Conservation (phyloP, 305 asterid species). For the Fraxinus velutina region DNA sequence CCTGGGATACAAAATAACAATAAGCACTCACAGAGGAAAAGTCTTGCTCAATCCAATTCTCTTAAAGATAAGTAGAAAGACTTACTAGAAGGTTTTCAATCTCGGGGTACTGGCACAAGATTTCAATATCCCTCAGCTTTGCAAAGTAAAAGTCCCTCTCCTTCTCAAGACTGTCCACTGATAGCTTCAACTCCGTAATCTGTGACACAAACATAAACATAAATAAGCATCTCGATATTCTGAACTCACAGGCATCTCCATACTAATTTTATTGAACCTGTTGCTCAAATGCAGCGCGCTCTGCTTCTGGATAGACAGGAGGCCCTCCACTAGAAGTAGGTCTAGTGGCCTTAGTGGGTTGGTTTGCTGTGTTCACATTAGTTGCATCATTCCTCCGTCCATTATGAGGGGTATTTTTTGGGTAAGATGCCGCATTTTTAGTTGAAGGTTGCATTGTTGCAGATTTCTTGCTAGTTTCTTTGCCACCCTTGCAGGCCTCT, state of each 20-base stretch:
- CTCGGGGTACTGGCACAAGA: constrained; percentile 71
- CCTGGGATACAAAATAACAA: constrained; percentile 34
- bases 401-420: constrained; percentile 48
- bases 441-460: constrained; percentile 53
- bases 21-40: not conserved
- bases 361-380: constrained; percentile 39
- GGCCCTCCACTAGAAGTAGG: constrained; percentile 68
- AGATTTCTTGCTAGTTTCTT: constrained; percentile 70
- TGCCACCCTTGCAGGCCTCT: constrained; percentile 79
- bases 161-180: constrained; percentile 78
- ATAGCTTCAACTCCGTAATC: constrained; percentile 78
- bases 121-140: constrained; percentile 82
- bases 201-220: constrained; percentile 28
- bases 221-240: constrained; percentile 14
- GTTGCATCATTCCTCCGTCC: constrained; percentile 48
- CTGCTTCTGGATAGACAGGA: constrained; percentile 49
- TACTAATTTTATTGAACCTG: constrained; percentile 42
- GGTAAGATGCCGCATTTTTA: constrained; percentile 45
- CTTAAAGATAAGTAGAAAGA: not conserved
- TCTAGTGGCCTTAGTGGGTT: constrained; percentile 50
- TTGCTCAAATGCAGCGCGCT: constrained; percentile 55
- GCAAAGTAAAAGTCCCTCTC: constrained; percentile 90
- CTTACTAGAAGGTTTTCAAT: constrained; percentile 62
- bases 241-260: not conserved
- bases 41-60: not conserved